phyloP scores from a whole-genome alignment of 371 early-diverging fungal genomes.

The Actinomucor elegans region DNA sequence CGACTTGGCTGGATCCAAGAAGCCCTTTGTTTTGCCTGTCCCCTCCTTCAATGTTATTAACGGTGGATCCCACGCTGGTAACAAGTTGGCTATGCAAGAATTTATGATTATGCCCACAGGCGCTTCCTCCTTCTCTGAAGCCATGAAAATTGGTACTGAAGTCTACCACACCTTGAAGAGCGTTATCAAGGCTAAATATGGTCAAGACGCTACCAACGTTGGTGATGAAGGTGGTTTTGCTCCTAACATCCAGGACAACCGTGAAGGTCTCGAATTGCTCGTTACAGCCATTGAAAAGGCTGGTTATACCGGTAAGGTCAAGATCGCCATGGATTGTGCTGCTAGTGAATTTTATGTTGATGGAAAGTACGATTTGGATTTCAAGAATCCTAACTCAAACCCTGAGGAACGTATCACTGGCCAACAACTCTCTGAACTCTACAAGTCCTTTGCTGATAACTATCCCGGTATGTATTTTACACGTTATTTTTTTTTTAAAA shows the following conservation, averaged over 20 bases:
- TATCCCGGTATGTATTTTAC: conserved; percentile 74
- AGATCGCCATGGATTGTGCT: conserved; percentile 98
- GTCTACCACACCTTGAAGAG: conserved; percentile 94
- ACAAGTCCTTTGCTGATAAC: conserved; percentile 80
- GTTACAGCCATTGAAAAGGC: conserved; percentile 87
- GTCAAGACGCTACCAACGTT: conserved; percentile 97
- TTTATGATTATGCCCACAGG: conserved; percentile 99
- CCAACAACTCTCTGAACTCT: conserved; percentile 82
- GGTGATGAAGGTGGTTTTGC: conserved; percentile 99
- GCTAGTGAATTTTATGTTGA: conserved; percentile 98
- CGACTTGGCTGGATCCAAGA: conserved; percentile 79
- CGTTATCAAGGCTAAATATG: conserved; percentile 97
- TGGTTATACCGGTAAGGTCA: conserved; percentile 93
- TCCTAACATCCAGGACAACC: conserved; percentile 97
- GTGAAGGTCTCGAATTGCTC: conserved; percentile 95
- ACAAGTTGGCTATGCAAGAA: conserved; percentile 99
- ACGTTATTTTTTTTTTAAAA: too few species aligned
- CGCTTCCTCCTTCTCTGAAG: conserved; percentile 89
- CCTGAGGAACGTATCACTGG: conserved; percentile 71
- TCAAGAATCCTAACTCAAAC: conserved; percentile 92
- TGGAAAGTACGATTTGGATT: conserved; percentile 95
- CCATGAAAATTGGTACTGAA: conserved; percentile 97
- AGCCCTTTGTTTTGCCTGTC: conserved; percentile 90
- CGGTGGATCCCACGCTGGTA: conserved; percentile 99
- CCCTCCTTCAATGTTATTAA: conserved; percentile 99